Percentiles rank a stretch among this genome's conserved stretches.
Conservation (phyloP, 441 rosid genomes). For the Erodium trifolium region DNA sequence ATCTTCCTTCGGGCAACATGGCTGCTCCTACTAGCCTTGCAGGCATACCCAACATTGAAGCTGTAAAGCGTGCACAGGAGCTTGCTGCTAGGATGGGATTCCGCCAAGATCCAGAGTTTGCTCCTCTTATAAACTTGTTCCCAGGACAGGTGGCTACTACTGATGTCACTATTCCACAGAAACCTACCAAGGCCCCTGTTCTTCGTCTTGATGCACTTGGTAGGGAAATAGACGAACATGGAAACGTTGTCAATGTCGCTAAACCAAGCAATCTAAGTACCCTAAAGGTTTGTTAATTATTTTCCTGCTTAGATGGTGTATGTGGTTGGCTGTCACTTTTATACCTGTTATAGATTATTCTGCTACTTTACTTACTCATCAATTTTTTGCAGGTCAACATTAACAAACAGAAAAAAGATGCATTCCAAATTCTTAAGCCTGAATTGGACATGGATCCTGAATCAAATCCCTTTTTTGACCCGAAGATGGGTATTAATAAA, state of each 20-base stretch:
- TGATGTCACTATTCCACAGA: slow-evolving; percentile 50
- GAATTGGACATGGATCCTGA: slow-evolving; percentile 75
- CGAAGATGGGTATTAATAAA: slow-evolving; percentile 74
- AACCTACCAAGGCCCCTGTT: slow-evolving; percentile 81
- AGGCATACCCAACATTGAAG: slow-evolving; percentile 55
- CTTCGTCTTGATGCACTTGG: slow-evolving; percentile 87
- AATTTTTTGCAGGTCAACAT: slow-evolving; percentile 67
- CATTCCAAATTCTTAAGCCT: slow-evolving; percentile 94
- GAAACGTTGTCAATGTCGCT: slow-evolving; percentile 64
- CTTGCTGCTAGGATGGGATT: slow-evolving; percentile 81
- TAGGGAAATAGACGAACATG: slow-evolving; percentile 93
- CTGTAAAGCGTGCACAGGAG: slow-evolving; percentile 84
- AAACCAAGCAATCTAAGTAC: slow-evolving; percentile 95
- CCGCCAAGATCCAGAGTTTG: slow-evolving; percentile 66
- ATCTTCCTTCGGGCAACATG: too few relatives aligned
- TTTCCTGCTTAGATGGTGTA: background rate
- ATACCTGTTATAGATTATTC: background rate
- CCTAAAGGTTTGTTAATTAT: slow-evolving; percentile 47
- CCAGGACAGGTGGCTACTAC: slow-evolving; percentile 44
- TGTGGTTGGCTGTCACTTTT: background rate
- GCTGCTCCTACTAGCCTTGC: slow-evolving; percentile 29
- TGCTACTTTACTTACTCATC: background rate
- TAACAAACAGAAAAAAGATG: slow-evolving; percentile 89
- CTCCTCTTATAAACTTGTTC: slow-evolving; percentile 56
- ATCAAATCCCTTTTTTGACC: slow-evolving; percentile 70